Percentiles rank a stretch among this genome's conserved stretches.
phyloP scores from a whole-genome alignment of 148 eudicot species.

The Cornus kousa region DNA sequence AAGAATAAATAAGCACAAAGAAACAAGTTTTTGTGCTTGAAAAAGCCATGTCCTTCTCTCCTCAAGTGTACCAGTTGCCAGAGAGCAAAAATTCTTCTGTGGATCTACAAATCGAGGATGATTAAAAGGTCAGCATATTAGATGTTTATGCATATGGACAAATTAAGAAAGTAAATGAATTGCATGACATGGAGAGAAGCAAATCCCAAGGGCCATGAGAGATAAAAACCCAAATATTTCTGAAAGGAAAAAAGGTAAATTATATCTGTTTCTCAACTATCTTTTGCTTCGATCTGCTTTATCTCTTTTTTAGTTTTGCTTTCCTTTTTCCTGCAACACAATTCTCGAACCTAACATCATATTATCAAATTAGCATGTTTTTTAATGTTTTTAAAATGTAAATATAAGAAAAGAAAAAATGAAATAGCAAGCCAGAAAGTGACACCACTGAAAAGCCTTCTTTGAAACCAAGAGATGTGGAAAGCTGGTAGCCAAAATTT shows the following conservation, averaged over 20 bases:
- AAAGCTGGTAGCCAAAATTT: neutral
- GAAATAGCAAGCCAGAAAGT: neutral
- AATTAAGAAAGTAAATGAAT: neutral
- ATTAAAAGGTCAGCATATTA: neutral
- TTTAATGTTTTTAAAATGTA: too few species aligned
- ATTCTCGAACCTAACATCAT: neutral
- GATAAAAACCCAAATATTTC: neutral
- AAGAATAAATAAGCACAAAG: constrained; percentile 67
- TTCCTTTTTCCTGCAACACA: neutral
- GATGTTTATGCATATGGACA: neutral
- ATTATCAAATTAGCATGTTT: too few species aligned
- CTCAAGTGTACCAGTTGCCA: constrained; percentile 64
- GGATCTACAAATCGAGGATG: constrained; percentile 50
- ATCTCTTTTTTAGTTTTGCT: neutral
- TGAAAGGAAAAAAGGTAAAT: too few species aligned
- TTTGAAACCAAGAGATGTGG: neutral
- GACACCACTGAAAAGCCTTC: neutral
- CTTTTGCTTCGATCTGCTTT: neutral
- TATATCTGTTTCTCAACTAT: neutral
- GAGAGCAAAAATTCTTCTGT: constrained; percentile 56
- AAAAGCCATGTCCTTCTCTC: constrained; percentile 64
- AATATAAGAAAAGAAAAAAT: too few species aligned
- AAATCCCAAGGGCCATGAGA: too few species aligned
- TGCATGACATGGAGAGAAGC: neutral
- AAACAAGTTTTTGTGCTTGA: constrained; percentile 73